Conservation (phyloP, 257 asterid species). For the Echium plantagineum region DNA sequence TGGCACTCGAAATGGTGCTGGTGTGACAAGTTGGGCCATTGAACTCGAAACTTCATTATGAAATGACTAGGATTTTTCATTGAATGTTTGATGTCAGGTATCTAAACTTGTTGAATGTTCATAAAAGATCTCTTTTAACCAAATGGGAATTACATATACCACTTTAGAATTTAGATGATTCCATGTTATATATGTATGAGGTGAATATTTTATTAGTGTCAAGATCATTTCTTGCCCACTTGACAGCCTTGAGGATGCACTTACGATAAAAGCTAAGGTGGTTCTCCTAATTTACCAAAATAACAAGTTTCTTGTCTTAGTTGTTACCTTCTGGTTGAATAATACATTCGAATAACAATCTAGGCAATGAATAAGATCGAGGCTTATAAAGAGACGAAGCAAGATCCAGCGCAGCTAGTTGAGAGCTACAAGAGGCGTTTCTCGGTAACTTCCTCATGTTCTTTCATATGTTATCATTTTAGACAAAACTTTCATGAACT, state of each 20-base stretch:
- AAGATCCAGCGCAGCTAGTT: constrained; percentile 48
- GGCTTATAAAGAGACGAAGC: constrained; percentile 50
- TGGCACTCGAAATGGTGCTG: neutral
- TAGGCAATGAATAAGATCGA: constrained; percentile 85
- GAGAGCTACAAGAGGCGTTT: constrained; percentile 55
- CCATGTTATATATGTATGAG: too few relatives aligned
- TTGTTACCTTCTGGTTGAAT: neutral
- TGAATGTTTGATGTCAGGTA: too few relatives aligned
- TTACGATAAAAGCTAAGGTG: too few relatives aligned
- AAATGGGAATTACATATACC: too few relatives aligned
- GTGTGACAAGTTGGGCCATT: neutral
- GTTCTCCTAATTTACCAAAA: too few relatives aligned
- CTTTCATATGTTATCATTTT: neutral
- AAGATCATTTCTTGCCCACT: too few relatives aligned
- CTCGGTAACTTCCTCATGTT: constrained; percentile 19
- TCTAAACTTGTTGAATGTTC: too few relatives aligned
- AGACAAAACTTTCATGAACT: neutral
- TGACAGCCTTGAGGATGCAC: too few relatives aligned
- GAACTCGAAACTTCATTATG: too few relatives aligned
- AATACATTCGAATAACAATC: neutral
- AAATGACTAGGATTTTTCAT: too few relatives aligned
- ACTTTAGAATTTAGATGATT: neutral
- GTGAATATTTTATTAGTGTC: neutral
- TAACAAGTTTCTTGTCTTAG: too few relatives aligned
- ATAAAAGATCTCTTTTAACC: too few relatives aligned